These are phyloP conservation scores for Circinella minor DNA, from an alignment of 371 early-diverging fungal species.

Conservation along the genomic window DNA sequence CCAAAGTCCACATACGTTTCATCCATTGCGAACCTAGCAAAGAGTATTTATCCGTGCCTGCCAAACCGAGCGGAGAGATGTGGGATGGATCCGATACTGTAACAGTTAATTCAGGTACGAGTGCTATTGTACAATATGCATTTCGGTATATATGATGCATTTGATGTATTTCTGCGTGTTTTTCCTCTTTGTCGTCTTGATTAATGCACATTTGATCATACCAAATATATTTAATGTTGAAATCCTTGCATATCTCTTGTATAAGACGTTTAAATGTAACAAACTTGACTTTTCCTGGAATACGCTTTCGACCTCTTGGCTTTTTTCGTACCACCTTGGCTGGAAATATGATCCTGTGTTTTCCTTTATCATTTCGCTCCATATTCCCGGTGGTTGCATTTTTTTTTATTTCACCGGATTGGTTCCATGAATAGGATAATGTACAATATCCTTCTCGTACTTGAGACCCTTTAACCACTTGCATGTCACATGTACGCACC, in stretches of 20 bases:
- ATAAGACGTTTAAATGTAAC: neutral
- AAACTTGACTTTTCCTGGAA: neutral
- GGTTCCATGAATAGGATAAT: neutral
- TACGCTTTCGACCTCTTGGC: neutral
- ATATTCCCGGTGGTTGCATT: neutral
- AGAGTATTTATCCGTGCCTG: too few relatives aligned
- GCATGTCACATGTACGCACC: neutral
- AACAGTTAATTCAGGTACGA: neutral
- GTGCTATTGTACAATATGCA: neutral
- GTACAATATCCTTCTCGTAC: neutral
- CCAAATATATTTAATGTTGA: neutral
- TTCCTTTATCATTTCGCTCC: neutral
- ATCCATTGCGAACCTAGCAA: neutral
- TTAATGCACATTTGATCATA: neutral
- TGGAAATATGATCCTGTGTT: neutral
- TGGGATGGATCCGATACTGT: too few relatives aligned
- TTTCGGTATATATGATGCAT: neutral
- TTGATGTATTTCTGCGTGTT: neutral
- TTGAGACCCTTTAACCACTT: neutral
- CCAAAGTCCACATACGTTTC: neutral
- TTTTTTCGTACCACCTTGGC: neutral
- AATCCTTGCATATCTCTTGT: neutral
- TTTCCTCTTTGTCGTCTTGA: neutral
- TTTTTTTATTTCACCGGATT: neutral
- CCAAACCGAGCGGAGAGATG: too few relatives aligned